Conservation (phyloP, 495 filamentous ascomycete genomes). For the Beverwykella pulmonaria region DNA sequence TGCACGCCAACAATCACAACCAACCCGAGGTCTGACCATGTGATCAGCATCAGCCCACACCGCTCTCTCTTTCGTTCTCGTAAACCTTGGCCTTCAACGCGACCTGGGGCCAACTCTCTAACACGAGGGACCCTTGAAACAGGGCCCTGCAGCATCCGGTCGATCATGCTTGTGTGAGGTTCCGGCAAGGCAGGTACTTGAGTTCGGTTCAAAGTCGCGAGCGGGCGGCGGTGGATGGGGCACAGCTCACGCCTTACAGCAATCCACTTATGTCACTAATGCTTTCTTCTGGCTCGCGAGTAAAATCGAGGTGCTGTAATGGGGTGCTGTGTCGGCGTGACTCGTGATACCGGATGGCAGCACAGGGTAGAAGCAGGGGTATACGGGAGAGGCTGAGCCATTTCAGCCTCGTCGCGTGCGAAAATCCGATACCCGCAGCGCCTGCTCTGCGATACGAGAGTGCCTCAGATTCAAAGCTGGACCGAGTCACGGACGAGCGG, state of each 20-base stretch:
- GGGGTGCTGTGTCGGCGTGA: background rate
- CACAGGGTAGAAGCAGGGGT: too few species aligned
- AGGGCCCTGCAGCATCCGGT: background rate
- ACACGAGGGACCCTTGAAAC: constrained; percentile 34
- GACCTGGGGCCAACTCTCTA: constrained; percentile 12
- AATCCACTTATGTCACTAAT: too few species aligned
- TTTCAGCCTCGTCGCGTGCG: background rate
- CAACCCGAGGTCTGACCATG: background rate
- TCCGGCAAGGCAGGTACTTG: background rate
- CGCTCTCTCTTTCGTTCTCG: background rate
- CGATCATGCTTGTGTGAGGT: constrained; percentile 23
- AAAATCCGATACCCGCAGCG: background rate
- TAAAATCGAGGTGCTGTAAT: background rate
- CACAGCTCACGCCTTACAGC: background rate
- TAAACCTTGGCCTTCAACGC: background rate
- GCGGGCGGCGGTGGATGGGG: background rate
- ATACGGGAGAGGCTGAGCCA: background rate
- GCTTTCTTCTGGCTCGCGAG: too few species aligned
- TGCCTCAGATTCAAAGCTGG: background rate
- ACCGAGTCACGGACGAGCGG: background rate
- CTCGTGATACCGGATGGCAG: background rate
- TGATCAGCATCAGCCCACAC: background rate
- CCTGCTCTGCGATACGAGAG: background rate
- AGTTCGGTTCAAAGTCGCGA: background rate
- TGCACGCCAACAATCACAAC: background rate